A percentile compares a stretch with the other conserved stretches of the same genome.
These are phyloP conservation scores for Coffea eugenioides DNA, from an alignment of 257 asterid species.

Conservation along the genomic window DNA sequence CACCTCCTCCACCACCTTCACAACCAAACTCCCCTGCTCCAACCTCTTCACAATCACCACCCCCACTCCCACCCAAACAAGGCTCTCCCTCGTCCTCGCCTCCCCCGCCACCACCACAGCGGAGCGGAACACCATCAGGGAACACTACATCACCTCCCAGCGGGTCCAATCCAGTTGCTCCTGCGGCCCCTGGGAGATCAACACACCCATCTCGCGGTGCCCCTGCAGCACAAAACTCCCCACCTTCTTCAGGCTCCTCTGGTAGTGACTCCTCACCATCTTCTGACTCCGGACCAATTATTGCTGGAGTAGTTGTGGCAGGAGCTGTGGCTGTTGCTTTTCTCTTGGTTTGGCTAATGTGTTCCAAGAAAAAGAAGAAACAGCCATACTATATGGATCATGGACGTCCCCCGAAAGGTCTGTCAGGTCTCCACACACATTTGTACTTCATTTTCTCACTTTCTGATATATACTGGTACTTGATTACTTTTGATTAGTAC, in stretches of 20 bases:
- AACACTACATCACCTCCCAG: slow-evolving; percentile 7
- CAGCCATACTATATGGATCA: slow-evolving; percentile 26
- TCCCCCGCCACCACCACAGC: slow-evolving; percentile 2
- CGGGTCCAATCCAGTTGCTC: slow-evolving; percentile 7
- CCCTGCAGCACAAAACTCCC: neutral
- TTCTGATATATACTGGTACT: neutral
- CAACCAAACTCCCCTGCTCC: slow-evolving; percentile 14
- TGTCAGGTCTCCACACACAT: neutral
- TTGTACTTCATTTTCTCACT: neutral
- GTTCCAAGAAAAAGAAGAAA: slow-evolving; percentile 36
- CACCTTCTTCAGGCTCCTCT: slow-evolving; percentile 14
- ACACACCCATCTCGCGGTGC: neutral
- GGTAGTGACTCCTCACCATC: slow-evolving; percentile 13
- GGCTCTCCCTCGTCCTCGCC: no score
- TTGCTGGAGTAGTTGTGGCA: slow-evolving; percentile 27
- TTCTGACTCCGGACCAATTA: slow-evolving; percentile 11
- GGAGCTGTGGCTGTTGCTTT: slow-evolving; percentile 28
- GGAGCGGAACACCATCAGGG: neutral
- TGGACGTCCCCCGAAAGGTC: slow-evolving; percentile 32
- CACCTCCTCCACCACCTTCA: slow-evolving; percentile 24
- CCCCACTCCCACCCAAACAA: neutral
- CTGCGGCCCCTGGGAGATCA: slow-evolving; percentile 7
- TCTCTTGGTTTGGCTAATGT: slow-evolving; percentile 23
- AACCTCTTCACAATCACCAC: slow-evolving; percentile 12
- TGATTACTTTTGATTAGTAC: neutral